phyloP scores from a whole-genome alignment of 768 basidiomycete genomes.

The Dioszegia crocea region DNA sequence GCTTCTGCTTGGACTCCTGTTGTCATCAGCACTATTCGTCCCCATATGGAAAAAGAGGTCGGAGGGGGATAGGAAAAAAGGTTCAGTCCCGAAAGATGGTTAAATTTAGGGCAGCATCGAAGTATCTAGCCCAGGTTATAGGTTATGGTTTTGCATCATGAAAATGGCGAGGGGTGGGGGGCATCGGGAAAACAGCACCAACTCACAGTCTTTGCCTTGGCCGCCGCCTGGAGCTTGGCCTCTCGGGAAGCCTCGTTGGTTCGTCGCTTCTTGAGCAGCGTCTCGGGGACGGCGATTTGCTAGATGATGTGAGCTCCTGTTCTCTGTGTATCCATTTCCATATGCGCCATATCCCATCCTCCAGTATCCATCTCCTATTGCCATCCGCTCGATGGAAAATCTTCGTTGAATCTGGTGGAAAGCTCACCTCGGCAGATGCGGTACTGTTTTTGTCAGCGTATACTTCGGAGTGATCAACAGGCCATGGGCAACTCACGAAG shows the following conservation, averaged over 20 bases:
- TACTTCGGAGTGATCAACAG: neutral
- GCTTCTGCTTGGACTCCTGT: slow-evolving; percentile 82
- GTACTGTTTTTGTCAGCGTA: slow-evolving; percentile 27
- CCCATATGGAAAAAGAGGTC: slow-evolving; percentile 30
- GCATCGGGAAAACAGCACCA: neutral
- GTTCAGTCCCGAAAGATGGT: slow-evolving; percentile 94
- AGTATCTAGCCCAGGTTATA: slow-evolving; percentile 63
- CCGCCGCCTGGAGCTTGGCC: slow-evolving; percentile 78
- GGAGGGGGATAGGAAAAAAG: slow-evolving; percentile 4
- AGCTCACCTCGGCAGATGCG: slow-evolving; percentile 42
- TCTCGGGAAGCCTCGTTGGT: slow-evolving; percentile 94
- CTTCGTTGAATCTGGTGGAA: neutral
- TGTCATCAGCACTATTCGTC: slow-evolving; percentile 19
- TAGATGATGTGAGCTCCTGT: slow-evolving; percentile 19
- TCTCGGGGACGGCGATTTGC: slow-evolving; percentile 92
- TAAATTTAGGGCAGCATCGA: slow-evolving; percentile 74
- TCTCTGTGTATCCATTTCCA: neutral
- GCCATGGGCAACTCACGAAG: slow-evolving; percentile 26
- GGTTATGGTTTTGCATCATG: slow-evolving; percentile 78
- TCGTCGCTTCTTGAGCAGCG: slow-evolving; percentile 98
- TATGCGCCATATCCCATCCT: slow-evolving; percentile 2
- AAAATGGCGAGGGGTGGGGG: slow-evolving; percentile 1
- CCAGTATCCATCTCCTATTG: neutral
- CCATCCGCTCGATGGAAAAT: neutral
- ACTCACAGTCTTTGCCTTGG: slow-evolving; percentile 82